A percentile compares a stretch with the other conserved stretches of the same genome.
Evolutionary conservation across 805 yeast genomes (phyloP).

Genomic region (Zygoascus bituminiphila): DNA sequence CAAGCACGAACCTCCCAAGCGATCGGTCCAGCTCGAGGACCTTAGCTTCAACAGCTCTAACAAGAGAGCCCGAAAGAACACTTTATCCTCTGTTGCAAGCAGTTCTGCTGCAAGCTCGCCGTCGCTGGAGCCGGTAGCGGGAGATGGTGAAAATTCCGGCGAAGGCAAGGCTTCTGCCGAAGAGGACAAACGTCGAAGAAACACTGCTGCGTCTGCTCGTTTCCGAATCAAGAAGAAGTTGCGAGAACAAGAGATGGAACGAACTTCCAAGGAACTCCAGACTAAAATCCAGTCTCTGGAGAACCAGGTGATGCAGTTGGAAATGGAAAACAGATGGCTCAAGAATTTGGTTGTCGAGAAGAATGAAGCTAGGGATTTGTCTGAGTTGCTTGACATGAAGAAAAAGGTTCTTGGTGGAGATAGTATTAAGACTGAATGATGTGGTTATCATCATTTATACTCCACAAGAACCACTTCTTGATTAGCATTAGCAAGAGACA

Average conservation of each 20-base stretch:
- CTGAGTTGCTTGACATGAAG: slow-evolving; percentile 22
- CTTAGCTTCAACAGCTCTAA: not conserved
- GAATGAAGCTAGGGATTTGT: slow-evolving; percentile 32
- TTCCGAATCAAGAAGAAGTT: slow-evolving; percentile 87
- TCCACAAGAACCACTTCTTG: not conserved
- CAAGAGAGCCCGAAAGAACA: slow-evolving; percentile 5
- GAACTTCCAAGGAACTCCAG: slow-evolving; percentile 60
- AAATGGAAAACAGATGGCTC: slow-evolving; percentile 86
- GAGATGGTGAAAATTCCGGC: not conserved
- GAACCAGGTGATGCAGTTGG: slow-evolving; percentile 68
- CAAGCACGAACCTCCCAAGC: slow-evolving; percentile 1
- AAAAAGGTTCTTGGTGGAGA: slow-evolving; percentile 16
- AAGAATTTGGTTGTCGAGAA: slow-evolving; percentile 78
- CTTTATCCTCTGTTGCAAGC: not conserved
- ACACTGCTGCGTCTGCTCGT: slow-evolving; percentile 91
- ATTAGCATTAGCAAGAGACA: not conserved
- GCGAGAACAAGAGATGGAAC: slow-evolving; percentile 87
- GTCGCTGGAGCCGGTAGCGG: not conserved
- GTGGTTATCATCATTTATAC: not conserved
- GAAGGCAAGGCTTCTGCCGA: slow-evolving; percentile 32
- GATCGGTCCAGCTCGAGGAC: not conserved
- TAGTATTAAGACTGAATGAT: not conserved
- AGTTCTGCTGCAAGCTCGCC: slow-evolving; percentile 6
- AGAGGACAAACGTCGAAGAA: slow-evolving; percentile 71
- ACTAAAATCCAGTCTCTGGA: slow-evolving; percentile 61